Evolutionary conservation across 1,284 basidiomycete species (phyloP), one percentile per base, ranked within the genome.

Genomic region (Sporisorium exsertum): DNA sequence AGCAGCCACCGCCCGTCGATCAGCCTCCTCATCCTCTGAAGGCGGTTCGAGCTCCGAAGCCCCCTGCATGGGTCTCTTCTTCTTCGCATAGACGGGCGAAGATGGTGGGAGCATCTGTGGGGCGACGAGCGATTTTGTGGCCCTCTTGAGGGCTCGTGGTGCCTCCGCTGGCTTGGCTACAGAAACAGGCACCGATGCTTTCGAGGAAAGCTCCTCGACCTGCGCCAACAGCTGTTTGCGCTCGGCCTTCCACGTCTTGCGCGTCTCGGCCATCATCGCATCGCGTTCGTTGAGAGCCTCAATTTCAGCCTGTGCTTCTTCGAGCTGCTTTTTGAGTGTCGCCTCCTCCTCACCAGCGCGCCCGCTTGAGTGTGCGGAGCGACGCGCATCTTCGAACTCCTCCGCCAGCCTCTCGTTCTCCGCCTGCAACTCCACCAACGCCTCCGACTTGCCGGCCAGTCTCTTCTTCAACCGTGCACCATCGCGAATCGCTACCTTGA

Each of bases 21-120:
- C 56, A 10, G 29, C 29, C 2, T 40, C 45, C 13, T 69, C 64
- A 26, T 63, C 67, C 35, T 77, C 74, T 9, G 74, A 77, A 9
- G 58, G 69, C 2, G 59, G 58, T 4, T 45, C 74, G 26, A 75
- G 63, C 57, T 77, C 74, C 20, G 64, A 68, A 18, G 74, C 74
- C 18, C 74, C 74, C 24, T 77, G 74, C 74, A 77, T 77, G 27
- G 74, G 74, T 27, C 47, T 47, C 50, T 67, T 60, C 53, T 75
- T 65, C 58, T 67, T 75, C 15, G 59, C 58, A n/a, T 70, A 71
- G 29, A 72, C 64, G 5, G 73, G 73, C 35, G 73, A 72, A 1
- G 73, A 76, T 2, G 68, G 64, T 4, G 63, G 58, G 18, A 61
- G 58, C 62, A 53, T 60, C 22, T 63, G 61, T 0, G 58, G 12